Evolutionary conservation across 495 filamentous ascomycete species (phyloP), one percentile per base, ranked within the genome.

Genomic region (Trichoderma gamsii): DNA sequence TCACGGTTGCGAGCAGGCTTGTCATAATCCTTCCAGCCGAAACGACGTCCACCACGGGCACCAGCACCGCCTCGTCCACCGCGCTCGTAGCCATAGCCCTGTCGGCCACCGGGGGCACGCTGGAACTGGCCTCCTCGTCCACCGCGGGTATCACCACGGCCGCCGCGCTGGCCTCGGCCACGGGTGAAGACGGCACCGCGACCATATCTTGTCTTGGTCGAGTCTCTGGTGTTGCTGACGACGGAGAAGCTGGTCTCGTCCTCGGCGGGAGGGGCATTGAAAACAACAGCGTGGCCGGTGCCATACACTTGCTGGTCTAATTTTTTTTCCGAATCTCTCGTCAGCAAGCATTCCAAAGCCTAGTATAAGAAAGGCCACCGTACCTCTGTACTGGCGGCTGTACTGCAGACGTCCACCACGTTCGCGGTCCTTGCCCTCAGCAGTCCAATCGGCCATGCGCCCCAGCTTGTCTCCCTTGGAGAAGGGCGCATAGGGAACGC

Each of bases 1-100:
- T 99, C 95, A 67, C 95, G 91, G 74, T 94, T 97, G 71, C 95
- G 88, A 79, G 95, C 88, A 44, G 95, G 95, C 87, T 98, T 99
- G 81, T 99, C 95, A 76, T 92, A 97, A 76, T 99, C 95, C 79
- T 94, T 97, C 93, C 95, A 98, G 75, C 95, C 96, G 75, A 97
- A 97, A 63, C 96, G 86, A 70, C 95, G 88, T 43, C 92, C 92
- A 38, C 88, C 86, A 65, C 87, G 74, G 16, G 80, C 82, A n/a
- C 81, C 81, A 8, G 73, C 78, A 44, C 85, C 79, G 32, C 86
- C 84, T 21, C 79, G 81, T 66, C 90, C 88, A 73, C 90, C 89
- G 72, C 84, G 83, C 67, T 87, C 86, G 67, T 89, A 88, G 69
- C 85, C 82, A 56, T 81, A 84, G 68, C 76, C 76, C 66, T 78